Percentiles rank a stretch among this genome's conserved stretches.
Conservation (phyloP, 148 eudicot species). For the Silene uniflora region DNA sequence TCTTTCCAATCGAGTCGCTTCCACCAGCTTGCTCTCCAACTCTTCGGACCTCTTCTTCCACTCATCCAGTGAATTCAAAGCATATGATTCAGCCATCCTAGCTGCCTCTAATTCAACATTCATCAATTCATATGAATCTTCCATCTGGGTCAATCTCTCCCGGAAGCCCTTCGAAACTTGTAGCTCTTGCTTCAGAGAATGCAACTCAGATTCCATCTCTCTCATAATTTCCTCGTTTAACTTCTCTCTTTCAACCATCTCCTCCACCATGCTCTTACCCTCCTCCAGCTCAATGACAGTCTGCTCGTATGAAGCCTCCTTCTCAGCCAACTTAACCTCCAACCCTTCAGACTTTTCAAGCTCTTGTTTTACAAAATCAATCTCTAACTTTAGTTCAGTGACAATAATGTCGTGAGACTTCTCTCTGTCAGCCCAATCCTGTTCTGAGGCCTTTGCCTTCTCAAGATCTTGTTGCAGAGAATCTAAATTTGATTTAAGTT, state of each 20-base stretch:
- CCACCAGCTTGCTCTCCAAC: slow-evolving; percentile 44
- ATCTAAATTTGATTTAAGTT: slow-evolving; percentile 46
- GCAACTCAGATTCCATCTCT: slow-evolving; percentile 45
- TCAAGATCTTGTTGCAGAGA: slow-evolving; percentile 47
- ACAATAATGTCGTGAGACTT: slow-evolving; percentile 35
- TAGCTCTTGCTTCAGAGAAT: slow-evolving; percentile 48
- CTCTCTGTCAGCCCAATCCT: slow-evolving; percentile 52
- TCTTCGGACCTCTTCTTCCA: slow-evolving; percentile 60
- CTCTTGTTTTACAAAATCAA: slow-evolving; percentile 49
- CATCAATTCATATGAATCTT: slow-evolving; percentile 59
- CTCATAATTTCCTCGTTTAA: slow-evolving; percentile 32
- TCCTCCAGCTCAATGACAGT: slow-evolving; percentile 24
- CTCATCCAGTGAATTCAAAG: slow-evolving; percentile 60
- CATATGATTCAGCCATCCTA: slow-evolving; percentile 71
- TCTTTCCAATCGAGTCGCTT: slow-evolving; percentile 71
- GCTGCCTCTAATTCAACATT: slow-evolving; percentile 81
- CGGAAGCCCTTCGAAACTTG: slow-evolving; percentile 37
- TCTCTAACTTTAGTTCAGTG: slow-evolving; percentile 44
- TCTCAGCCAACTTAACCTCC: slow-evolving; percentile 29
- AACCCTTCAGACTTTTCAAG: slow-evolving; percentile 46
- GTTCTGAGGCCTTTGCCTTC: slow-evolving; percentile 40
- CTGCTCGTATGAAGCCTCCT: slow-evolving; percentile 23
- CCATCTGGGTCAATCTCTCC: slow-evolving; percentile 54
- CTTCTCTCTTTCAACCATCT: slow-evolving; percentile 22
- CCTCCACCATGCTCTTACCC: slow-evolving; percentile 23